Evolutionary conservation across 371 early-diverging fungal genomes (phyloP).

Genomic region (Capniomyces stellatus): DNA sequence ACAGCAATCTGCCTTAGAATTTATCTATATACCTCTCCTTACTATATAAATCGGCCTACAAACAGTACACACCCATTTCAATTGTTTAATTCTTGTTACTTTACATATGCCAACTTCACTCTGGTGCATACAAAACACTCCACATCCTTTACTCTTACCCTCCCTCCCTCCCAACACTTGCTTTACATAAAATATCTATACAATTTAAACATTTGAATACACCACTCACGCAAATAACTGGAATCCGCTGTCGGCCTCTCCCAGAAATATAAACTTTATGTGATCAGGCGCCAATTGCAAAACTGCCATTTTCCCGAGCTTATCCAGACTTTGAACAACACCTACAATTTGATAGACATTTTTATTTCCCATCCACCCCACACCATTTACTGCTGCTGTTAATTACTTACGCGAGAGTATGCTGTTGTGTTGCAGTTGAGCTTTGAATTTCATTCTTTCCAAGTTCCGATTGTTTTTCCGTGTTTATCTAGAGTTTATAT

Average conservation of each 20-base stretch:
- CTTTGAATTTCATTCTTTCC: conserved; percentile 1
- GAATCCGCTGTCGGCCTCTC: conserved; percentile 18
- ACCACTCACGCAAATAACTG: conserved; percentile 21
- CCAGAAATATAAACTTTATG: conserved; percentile 20
- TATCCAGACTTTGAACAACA: conserved; percentile 22
- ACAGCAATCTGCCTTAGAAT: too few relatives aligned
- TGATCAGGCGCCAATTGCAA: conserved; percentile 15
- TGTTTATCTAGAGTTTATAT: too few relatives aligned
- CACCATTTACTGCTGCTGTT: neutral
- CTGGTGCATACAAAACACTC: too few relatives aligned
- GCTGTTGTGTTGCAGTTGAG: neutral
- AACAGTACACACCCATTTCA: neutral
- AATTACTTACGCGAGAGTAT: neutral
- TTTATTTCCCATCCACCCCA: neutral
- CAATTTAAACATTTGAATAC: too few relatives aligned
- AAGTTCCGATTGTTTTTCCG: too few relatives aligned
- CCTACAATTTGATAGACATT: conserved; percentile 4
- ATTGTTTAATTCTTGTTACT: too few relatives aligned
- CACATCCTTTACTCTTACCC: too few relatives aligned
- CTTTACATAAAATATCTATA: too few relatives aligned
- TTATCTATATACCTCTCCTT: neutral
- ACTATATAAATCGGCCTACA: neutral
- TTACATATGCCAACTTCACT: too few relatives aligned
- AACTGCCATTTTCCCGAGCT: conserved; percentile 17
- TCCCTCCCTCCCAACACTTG: too few relatives aligned